Evolutionary conservation across 2,329 filamentous ascomycete species (phyloP).

Genomic region (Intubia oerlemansii): DNA sequence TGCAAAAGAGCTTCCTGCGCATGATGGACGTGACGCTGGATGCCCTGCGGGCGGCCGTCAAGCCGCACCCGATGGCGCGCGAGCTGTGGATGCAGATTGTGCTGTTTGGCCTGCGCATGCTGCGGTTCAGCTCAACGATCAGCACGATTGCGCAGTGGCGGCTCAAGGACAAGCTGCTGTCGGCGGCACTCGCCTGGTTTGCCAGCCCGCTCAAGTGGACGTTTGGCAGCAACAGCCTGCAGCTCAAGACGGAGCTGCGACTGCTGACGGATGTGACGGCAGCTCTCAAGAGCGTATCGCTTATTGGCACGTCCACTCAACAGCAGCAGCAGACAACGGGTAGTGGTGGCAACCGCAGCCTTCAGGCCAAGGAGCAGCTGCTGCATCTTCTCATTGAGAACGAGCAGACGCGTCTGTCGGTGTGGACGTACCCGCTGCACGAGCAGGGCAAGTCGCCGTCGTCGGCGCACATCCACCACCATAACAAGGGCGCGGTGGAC

Average conservation of each 20-base stretch:
- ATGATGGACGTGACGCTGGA: conserved; percentile 61
- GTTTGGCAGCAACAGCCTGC: conserved; percentile 81
- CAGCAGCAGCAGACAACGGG: too few relatives aligned
- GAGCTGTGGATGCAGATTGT: conserved; percentile 85
- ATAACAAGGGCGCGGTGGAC: conserved; percentile 15
- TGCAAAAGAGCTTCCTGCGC: conserved; percentile 62
- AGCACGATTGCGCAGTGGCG: conserved; percentile 48
- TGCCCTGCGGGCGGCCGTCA: conserved; percentile 41
- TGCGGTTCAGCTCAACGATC: conserved; percentile 50
- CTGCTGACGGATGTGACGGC: conserved; percentile 54
- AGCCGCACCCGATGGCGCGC: conserved; percentile 66
- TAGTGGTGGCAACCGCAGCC: conserved; percentile 43
- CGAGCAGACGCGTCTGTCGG: conserved; percentile 61
- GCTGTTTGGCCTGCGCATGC: conserved; percentile 58
- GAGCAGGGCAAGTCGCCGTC: conserved; percentile 20
- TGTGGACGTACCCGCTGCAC: conserved; percentile 74
- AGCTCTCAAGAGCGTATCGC: conserved; percentile 41
- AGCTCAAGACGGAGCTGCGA: conserved; percentile 80
- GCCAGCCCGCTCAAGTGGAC: conserved; percentile 69
- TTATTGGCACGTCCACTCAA: conserved; percentile 35
- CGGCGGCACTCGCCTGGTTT: conserved; percentile 81
- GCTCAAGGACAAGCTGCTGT: conserved; percentile 74
- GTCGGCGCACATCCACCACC: conserved; percentile 18
- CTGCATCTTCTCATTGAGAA: conserved; percentile 61
- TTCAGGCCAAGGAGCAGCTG: conserved; percentile 67